phyloP scores from a whole-genome alignment of 2,329 filamentous ascomycete genomes.

The Orbilia oligospora region DNA sequence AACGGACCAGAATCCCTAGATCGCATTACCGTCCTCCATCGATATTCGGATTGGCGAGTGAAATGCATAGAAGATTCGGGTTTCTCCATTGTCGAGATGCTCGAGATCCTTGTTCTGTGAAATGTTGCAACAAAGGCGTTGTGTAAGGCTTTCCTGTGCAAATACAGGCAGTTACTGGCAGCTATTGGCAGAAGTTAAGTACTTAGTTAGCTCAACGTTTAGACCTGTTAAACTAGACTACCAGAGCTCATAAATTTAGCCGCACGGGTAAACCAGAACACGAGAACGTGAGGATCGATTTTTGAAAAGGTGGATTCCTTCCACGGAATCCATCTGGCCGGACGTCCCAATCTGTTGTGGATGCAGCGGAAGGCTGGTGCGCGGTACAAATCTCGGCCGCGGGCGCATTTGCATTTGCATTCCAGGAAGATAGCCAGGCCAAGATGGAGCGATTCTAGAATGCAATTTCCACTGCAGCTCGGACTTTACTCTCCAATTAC shows the following conservation, averaged over 20 bases:
- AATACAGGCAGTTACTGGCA: not conserved
- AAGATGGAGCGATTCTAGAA: conserved; percentile 13
- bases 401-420: too few relatives aligned
- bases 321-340: not conserved
- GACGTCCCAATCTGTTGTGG: not conserved
- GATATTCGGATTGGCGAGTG: conserved; percentile 2
- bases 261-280: conserved; percentile 15
- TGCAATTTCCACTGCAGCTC: not conserved
- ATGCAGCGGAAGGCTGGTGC: not conserved
- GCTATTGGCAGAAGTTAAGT: too few relatives aligned
- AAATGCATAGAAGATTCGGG: not conserved
- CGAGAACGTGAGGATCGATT: not conserved
- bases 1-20: not conserved
- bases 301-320: not conserved
- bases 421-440: not conserved
- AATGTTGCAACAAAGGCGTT: conserved; percentile 29
- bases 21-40: not conserved
- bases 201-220: conserved; percentile 8
- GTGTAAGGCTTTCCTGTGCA: conserved; percentile 21
- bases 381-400: not conserved
- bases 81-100: not conserved
- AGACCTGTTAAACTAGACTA: not conserved
- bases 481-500: not conserved
- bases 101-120: not conserved
- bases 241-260: not conserved